Base-by-base conservation (phyloP, 805 yeast species). In the Hanseniaspora hatyaiensis region DNA sequence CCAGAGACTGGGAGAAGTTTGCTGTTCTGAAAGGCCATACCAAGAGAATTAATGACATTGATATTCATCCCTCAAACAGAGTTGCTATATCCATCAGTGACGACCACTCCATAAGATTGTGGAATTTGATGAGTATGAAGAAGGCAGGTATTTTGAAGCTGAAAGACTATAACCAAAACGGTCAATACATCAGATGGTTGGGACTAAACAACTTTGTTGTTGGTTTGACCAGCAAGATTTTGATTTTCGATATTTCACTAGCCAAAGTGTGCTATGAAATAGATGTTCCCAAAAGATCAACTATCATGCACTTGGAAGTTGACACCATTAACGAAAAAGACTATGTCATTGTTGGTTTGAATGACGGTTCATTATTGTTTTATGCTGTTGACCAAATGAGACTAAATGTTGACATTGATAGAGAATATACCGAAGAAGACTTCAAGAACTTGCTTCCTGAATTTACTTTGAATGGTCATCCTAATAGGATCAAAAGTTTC, bases 101-200 rank as follows among this genome's bases (percentile, higher is more conserved):
- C 24, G 98, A 92, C 63, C 75, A 75, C 52, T 82, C 94, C 6
- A 72, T 92, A 31, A 71, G 89, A 58, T 70, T 92, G 50, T 92
- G 98, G 98, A 92, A 92, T 60, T 69, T 92, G 54, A 89, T 92
- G 97, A 89, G 96, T 1, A 92, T 86, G 12, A 83, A 84, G 61
- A 88, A 87, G 64, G 97, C 97, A 16, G 88, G 95, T 1, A 70
- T 75, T 9, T 67, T 88, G 63, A 87, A 82, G 58, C 65, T 83
- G 51, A 80, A 73, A 59, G 75, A 71, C 51, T 83, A 80, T 58
- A 78, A 80, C 53, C 83, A 81, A 63, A 65, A 70, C 49, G 82
- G 80, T 38, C 79, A 77, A 52, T 68, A 67, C 57, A 82, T 80
- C 8, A 70, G 75, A 55, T 86, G 94, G 92, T 64, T 78, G 11